Evolutionary conservation across 2,329 filamentous ascomycete genomes (phyloP).

Genomic region (Talaromyces atroroseus): DNA sequence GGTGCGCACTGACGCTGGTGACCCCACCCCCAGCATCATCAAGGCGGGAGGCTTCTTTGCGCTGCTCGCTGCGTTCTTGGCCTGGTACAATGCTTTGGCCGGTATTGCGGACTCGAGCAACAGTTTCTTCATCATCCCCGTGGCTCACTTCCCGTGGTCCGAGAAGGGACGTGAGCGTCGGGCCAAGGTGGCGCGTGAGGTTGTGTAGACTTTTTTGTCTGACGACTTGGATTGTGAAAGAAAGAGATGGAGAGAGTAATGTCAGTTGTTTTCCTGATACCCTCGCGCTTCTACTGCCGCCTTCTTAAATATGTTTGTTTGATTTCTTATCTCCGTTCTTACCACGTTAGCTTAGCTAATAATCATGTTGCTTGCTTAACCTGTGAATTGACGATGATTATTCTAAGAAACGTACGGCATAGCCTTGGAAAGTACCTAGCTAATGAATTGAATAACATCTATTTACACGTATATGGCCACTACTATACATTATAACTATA

Average conservation of each 20-base stretch:
- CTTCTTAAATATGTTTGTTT: background rate
- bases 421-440: background rate
- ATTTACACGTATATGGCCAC: background rate
- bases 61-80: slow-evolving; percentile 71
- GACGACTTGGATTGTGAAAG: background rate
- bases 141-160: slow-evolving; percentile 93
- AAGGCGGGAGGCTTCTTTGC: slow-evolving; percentile 74
- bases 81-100: slow-evolving; percentile 82
- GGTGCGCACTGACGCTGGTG: slow-evolving; percentile 39
- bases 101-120: slow-evolving; percentile 65
- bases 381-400: background rate
- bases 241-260: background rate
- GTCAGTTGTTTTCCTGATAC: background rate
- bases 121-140: slow-evolving; percentile 90
- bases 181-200: slow-evolving; percentile 47
- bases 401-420: background rate
- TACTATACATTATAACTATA: background rate
- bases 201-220: slow-evolving; percentile 22
- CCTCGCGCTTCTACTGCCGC: background rate
- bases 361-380: background rate
- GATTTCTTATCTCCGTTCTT: background rate
- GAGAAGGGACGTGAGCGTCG: slow-evolving; percentile 50
- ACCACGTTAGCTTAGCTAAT: background rate
- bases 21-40: slow-evolving; percentile 48
- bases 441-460: background rate